These are phyloP conservation scores for Rosa persica DNA, from an alignment of 306 rosid species.

Conservation along the genomic window DNA sequence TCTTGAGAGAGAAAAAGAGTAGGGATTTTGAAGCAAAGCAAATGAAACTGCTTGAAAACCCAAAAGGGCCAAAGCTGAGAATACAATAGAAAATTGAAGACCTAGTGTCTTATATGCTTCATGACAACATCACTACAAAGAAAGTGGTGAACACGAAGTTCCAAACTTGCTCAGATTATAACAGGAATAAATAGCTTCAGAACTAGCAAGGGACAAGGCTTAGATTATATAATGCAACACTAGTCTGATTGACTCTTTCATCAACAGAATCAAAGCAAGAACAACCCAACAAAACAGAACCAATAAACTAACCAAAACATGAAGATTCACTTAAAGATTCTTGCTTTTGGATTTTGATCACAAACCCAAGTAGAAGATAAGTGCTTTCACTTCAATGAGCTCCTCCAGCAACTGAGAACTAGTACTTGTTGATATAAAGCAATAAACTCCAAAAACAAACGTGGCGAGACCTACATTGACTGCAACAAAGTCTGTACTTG, in stretches of 20 bases:
- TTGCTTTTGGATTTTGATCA: not conserved
- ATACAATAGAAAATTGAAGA: not conserved
- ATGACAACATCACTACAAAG: not conserved
- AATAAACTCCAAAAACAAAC: not conserved
- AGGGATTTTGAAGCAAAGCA: not conserved
- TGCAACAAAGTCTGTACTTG: constrained; percentile 4
- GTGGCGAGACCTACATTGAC: constrained; percentile 2
- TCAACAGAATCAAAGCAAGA: not conserved
- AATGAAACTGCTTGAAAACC: not conserved
- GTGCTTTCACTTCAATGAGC: constrained; percentile 8
- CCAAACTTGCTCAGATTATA: not conserved
- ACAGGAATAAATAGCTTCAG: not conserved
- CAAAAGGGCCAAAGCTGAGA: not conserved
- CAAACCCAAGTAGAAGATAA: constrained; percentile 3
- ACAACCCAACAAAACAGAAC: constrained; percentile 19
- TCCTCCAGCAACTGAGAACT: not conserved
- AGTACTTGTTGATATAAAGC: not conserved
- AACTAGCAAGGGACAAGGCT: not conserved
- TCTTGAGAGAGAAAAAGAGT: not conserved
- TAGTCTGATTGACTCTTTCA: not conserved
- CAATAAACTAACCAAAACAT: constrained; percentile 5
- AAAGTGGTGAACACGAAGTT: not conserved
- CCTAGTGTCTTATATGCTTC: not conserved
- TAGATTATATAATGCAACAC: not conserved
- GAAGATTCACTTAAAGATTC: not conserved